Evolutionary conservation across 2,329 filamentous ascomycete genomes (phyloP), one percentile per base, ranked within the genome.

Genomic region (Sphaerulina populicola): DNA sequence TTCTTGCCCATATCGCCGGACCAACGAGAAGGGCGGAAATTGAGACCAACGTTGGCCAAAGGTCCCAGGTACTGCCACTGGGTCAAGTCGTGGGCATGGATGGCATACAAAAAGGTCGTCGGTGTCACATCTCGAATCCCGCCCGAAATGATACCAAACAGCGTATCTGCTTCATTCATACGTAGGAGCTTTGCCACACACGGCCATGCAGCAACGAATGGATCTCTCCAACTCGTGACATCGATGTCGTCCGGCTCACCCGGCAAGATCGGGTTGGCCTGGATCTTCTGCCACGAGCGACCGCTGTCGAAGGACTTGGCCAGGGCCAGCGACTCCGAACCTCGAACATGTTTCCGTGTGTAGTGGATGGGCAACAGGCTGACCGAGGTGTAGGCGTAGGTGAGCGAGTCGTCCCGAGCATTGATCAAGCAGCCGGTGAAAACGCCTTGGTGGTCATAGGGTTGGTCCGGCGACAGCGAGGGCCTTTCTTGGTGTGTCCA

Each of bases 141-240:
- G 1, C 76, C 75, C 0, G 74, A 75, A 7, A 78, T 64, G 10
- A 76, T 66, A 2, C 73, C 76, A 51, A 74, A 76, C 0, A 77
- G 60, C 4, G 54, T 62, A 4, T 57, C 30, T 7, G 56, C 47
- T 4, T 54, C 27, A 14, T 55, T 45, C 4, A 55, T 35, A 15
- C 51, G 52, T 6, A 63, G 49, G 6, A 54, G 45, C 10, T 29
- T 38, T 14, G 53, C 56, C 57, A 68, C 59, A 2, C 58, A 48
- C 11, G 61, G 51, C 68, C 68, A 70, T 5, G 52, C 35, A 36
- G 52, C 61, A 9, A 72, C 52, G 45, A 62, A 72, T 0, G 72
- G 71, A 53, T 74, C 72, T 50, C 72, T 61, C 66, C 68, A 74
- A 2, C 69, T 71, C 1, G 69, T 72, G 10, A 73, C 69, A 6